Percentiles rank a stretch among this genome's conserved stretches.
Conservation (phyloP, 306 rosid species). For the Dryas drummondii region DNA sequence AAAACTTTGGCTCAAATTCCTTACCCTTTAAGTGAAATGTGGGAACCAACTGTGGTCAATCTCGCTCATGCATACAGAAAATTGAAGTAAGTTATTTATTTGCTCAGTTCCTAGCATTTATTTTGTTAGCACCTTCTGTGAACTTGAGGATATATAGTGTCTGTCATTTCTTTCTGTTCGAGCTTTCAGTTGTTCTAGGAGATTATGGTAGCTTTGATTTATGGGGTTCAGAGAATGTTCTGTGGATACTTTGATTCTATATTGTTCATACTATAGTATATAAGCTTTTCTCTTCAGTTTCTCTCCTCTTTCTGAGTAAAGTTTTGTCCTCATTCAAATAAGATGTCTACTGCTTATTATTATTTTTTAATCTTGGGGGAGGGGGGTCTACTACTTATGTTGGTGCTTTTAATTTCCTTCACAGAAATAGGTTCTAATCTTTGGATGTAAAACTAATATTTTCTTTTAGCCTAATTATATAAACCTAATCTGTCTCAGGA, state of each 20-base stretch:
- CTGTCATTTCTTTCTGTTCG: not conserved
- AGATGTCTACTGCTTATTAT: not conserved
- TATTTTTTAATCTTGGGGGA: too few species aligned
- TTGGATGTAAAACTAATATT: not conserved
- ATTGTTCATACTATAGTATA: not conserved
- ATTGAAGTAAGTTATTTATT: conserved; percentile 59
- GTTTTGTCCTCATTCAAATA: not conserved
- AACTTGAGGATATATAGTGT: not conserved
- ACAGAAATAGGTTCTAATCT: not conserved
- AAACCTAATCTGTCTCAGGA: conserved; percentile 45
- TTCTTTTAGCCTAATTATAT: conserved; percentile 26
- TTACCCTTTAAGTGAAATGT: conserved; percentile 75
- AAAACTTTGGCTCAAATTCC: conserved; percentile 80
- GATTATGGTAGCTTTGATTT: not conserved
- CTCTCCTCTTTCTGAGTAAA: not conserved
- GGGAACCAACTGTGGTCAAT: conserved; percentile 95
- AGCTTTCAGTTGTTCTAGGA: not conserved
- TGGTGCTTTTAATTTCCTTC: not conserved
- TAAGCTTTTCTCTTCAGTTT: not conserved
- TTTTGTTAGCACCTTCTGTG: not conserved
- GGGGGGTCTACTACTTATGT: too few species aligned
- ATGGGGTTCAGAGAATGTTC: not conserved
- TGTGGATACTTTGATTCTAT: not conserved
- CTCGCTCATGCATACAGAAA: conserved; percentile 93
- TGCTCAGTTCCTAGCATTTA: conserved; percentile 13